Evolutionary conservation across 179 eudicot species (phyloP).

Genomic region (Patellifolia procumbens): DNA sequence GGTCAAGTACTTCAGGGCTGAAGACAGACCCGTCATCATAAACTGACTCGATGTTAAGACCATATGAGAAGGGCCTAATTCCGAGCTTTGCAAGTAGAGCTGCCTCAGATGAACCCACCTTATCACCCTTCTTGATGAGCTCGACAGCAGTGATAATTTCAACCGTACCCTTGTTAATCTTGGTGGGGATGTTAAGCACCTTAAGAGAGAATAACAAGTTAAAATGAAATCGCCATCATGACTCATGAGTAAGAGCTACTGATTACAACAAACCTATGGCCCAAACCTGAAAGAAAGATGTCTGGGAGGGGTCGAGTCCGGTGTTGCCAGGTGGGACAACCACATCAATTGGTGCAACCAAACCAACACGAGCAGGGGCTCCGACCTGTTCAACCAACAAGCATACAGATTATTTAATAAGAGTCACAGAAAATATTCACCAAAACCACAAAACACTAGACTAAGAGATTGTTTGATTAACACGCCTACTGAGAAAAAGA

Average conservation of each 20-base stretch:
- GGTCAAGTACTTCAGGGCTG: slow-evolving; percentile 75
- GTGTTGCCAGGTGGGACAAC: slow-evolving; percentile 96
- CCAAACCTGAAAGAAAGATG: slow-evolving; percentile 88
- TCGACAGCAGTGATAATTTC: slow-evolving; percentile 90
- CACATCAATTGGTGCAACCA: slow-evolving; percentile 85
- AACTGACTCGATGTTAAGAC: slow-evolving; percentile 55
- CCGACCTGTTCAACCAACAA: slow-evolving; percentile 73
- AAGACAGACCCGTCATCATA: slow-evolving; percentile 79
- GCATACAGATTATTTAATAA: no score
- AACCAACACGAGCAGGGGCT: slow-evolving; percentile 96
- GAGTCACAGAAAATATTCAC: not conserved
- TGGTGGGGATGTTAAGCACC: slow-evolving; percentile 92
- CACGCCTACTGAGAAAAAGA: no score
- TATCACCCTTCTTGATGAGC: slow-evolving; percentile 81
- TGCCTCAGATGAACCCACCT: slow-evolving; percentile 92
- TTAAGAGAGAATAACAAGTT: slow-evolving; percentile 7
- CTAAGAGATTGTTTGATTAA: no score
- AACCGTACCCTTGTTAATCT: slow-evolving; percentile 94
- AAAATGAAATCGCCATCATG: not conserved
- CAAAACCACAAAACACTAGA: no score
- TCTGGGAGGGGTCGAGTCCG: no score
- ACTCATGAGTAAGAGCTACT: not conserved
- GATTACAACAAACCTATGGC: not conserved
- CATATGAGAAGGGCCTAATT: slow-evolving; percentile 86
- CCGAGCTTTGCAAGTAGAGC: slow-evolving; percentile 88